Base-by-base conservation (phyloP, 768 basidiomycete genomes). In the Pholiota microspora region DNA sequence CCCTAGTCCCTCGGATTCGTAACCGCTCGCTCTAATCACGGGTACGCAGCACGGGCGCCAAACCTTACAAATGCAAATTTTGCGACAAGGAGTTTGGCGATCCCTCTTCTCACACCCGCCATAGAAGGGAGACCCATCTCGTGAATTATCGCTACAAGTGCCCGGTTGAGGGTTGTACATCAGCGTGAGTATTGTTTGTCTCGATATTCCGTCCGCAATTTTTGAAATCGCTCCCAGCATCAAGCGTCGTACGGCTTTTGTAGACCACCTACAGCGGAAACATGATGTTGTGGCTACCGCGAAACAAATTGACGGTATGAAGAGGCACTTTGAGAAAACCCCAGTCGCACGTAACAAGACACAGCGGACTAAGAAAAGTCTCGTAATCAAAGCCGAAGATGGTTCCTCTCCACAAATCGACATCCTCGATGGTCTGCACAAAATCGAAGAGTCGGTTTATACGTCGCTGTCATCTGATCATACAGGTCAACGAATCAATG, bases 51-150 rank as follows among this genome's bases (percentile, higher is more conserved):
- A 78, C 82, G 12, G 72, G 70, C 40, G 67, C 53, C 8, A 83
- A 80, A 65, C 86, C 85, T 1, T 77, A 74, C 59, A 72, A 71
- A 12, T 69, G 77, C 38, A 61, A 67, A 7, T 67, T 64, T 18
- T 89, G 87, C 61, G 53, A 49, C 8, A 72, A 77, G 27, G 66
- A 71, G 12, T 89, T 89, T 59, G 81, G 81, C 12, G 88, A 89
- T 60, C 87, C 85, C 9, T 89, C 88, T 0, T 88, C 88, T 42
- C 73, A 83, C 58, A 71, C 80, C 27, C 83, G 88, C 7, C 88
- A 89, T 60, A 73, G 76, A 52, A 81, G 78, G 62, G 86, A 88
- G 67, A 78, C 73, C 2, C 87, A 89, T 61, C 59, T 64, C 15
- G 65, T 65, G 2, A 55, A 70, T 23, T 73, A 74, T 24, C 71